A percentile compares a stretch with the other conserved stretches of the same genome.
Conservation (phyloP, 164 flowering plant genomes). For the Berberis vulgaris region DNA sequence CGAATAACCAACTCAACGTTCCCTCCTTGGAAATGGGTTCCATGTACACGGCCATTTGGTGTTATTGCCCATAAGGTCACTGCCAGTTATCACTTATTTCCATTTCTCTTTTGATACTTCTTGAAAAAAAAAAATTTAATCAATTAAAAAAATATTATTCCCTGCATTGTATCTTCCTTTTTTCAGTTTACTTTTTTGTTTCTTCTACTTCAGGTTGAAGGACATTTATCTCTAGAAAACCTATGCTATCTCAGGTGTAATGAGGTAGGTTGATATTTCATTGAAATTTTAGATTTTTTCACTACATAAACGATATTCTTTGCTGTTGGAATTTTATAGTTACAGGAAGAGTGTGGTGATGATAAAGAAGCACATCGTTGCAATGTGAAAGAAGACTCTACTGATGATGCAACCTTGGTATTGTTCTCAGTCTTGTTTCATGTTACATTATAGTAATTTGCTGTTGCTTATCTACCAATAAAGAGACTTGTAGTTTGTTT, state of each 20-base stretch:
- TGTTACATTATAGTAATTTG: background rate
- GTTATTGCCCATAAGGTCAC: slow-evolving; percentile 17
- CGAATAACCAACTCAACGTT: slow-evolving; percentile 19
- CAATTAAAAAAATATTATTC: no score
- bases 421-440: background rate
- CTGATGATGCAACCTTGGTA: slow-evolving; percentile 52
- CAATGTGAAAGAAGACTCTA: slow-evolving; percentile 22
- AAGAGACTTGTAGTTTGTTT: no score
- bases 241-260: slow-evolving; percentile 14
- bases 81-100: background rate
- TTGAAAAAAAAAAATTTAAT: background rate
- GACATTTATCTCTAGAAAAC: slow-evolving; percentile 48
- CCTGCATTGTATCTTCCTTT: background rate
- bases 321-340: background rate
- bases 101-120: background rate
- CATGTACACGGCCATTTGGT: slow-evolving; percentile 25
- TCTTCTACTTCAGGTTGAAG: slow-evolving; percentile 23
- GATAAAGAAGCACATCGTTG: slow-evolving; percentile 5
- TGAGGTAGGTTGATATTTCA: slow-evolving; percentile 22
- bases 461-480: background rate
- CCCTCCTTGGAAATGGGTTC: slow-evolving; percentile 57
- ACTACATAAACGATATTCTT: background rate
- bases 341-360: slow-evolving; percentile 27
- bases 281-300: background rate
- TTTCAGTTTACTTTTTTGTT: background rate